phyloP scores from a whole-genome alignment of 106 monocot species.

The Iris macrosiphon region DNA sequence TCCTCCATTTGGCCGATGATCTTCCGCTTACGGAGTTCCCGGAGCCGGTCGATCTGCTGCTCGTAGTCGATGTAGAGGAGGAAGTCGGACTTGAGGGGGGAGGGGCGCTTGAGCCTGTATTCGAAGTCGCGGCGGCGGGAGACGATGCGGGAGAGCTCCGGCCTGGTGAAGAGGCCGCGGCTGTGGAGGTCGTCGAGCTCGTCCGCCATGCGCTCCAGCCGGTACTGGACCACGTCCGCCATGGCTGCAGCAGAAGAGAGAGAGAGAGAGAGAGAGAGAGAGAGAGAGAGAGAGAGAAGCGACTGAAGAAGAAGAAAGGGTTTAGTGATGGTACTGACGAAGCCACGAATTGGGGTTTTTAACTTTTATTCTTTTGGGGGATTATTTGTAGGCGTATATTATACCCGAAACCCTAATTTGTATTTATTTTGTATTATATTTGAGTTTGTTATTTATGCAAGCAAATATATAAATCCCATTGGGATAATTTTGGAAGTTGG shows the following conservation, averaged over 20 bases:
- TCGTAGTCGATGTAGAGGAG: constrained; percentile 82
- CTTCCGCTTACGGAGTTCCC: constrained; percentile 43
- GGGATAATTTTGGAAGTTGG: too few relatives aligned
- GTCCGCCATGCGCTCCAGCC: constrained; percentile 81
- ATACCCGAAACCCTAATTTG: too few relatives aligned
- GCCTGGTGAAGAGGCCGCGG: constrained; percentile 61
- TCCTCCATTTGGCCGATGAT: constrained; percentile 31
- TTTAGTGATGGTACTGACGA: too few relatives aligned
- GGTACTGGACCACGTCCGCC: constrained; percentile 84
- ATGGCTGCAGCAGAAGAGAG: constrained; percentile 17
- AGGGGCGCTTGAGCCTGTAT: constrained; percentile 74
- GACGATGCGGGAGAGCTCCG: constrained; percentile 68
- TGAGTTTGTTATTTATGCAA: too few relatives aligned
- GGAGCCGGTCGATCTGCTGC: constrained; percentile 44
- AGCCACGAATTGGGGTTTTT: too few relatives aligned
- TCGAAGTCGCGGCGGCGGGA: constrained; percentile 77
- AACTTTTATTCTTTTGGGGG: too few relatives aligned
- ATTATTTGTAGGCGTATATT: too few relatives aligned
- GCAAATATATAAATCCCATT: too few relatives aligned
- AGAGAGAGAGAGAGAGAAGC: constrained; percentile 1
- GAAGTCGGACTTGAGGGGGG: constrained; percentile 65
- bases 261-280: background rate
- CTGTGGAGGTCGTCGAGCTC: constrained; percentile 87
- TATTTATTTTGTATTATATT: too few relatives aligned
- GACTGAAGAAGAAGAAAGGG: too few relatives aligned